A percentile compares a stretch with the other conserved stretches of the same genome.
Conservation (phyloP, 139 green algal genomes). For the Chlamydomonas sp. region DNA sequence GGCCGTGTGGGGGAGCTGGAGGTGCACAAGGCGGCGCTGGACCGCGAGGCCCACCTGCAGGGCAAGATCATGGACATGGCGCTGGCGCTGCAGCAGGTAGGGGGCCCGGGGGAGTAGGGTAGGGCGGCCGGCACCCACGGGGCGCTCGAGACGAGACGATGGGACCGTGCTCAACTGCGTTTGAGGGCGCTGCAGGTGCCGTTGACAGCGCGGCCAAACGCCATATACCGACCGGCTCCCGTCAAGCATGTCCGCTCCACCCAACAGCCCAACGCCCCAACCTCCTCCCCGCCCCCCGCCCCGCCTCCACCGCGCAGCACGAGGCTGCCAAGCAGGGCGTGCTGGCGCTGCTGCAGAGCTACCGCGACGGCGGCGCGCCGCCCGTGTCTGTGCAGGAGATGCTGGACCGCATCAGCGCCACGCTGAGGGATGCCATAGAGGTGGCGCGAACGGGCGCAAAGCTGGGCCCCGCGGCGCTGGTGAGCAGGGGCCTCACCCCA, state of each 20-base stretch:
- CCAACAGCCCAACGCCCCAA: too few species aligned
- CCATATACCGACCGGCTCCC: too few species aligned
- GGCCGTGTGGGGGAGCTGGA: slow-evolving; percentile 14
- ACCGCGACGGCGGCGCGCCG: neutral
- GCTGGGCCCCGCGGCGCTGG: neutral
- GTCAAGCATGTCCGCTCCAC: too few species aligned
- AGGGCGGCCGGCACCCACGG: too few species aligned
- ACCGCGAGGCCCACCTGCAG: slow-evolving; percentile 14
- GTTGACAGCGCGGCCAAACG: too few species aligned
- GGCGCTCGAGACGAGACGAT: too few species aligned
- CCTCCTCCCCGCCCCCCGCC: neutral
- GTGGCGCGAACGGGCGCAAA: neutral
- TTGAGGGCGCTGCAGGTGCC: too few species aligned
- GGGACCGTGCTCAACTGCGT: too few species aligned
- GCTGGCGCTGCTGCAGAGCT: slow-evolving; percentile 23
- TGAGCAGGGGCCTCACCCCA: neutral
- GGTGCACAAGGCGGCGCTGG: neutral
- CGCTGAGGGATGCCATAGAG: slow-evolving; percentile 20
- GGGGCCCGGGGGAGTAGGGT: too few species aligned
- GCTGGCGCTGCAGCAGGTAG: neutral
- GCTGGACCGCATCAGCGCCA: slow-evolving; percentile 9
- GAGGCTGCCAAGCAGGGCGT: slow-evolving; percentile 29
- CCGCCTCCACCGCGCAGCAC: neutral
- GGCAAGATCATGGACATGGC: slow-evolving; percentile 1
- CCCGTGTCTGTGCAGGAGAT: slow-evolving; percentile 21